Percentiles rank a stretch among this genome's conserved stretches.
phyloP scores from a whole-genome alignment of 2,329 filamentous ascomycete genomes.

The Madurella mycetomatis region DNA sequence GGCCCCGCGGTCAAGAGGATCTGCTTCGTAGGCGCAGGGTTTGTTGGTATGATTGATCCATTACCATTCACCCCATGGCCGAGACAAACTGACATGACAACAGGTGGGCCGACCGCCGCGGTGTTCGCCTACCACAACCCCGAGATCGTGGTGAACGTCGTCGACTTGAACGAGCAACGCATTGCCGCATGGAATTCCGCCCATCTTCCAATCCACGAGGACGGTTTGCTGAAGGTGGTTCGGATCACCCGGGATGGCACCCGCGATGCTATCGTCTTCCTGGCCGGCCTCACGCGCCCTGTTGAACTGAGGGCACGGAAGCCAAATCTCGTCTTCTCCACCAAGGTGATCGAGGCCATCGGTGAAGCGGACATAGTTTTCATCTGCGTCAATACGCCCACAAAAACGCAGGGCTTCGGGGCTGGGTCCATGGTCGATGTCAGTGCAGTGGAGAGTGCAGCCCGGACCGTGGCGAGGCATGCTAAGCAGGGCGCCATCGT shows the following conservation, averaged over 20 bases:
- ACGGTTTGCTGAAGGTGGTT: constrained; percentile 51
- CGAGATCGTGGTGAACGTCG: constrained; percentile 52
- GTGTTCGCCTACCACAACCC: constrained; percentile 57
- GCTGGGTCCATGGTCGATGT: constrained; percentile 55
- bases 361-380: constrained; percentile 55
- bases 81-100: not conserved
- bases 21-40: constrained; percentile 56
- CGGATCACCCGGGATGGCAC: constrained; percentile 40
- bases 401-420: constrained; percentile 53
- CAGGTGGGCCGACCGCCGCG: constrained; percentile 57
- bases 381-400: constrained; percentile 61
- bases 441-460: constrained; percentile 51
- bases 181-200: constrained; percentile 56
- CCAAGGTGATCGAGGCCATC: constrained; percentile 47
- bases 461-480: constrained; percentile 49
- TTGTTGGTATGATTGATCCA: constrained; percentile 45
- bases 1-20: constrained; percentile 35
- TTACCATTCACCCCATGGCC: not conserved
- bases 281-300: constrained; percentile 18
- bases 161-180: constrained; percentile 51
- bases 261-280: constrained; percentile 25
- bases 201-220: constrained; percentile 57
- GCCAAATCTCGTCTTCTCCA: constrained; percentile 57
- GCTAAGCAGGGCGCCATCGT: constrained; percentile 52
- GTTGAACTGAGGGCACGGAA: constrained; percentile 32